Evolutionary conservation across 2,329 filamentous ascomycete genomes (phyloP), one percentile per base, ranked within the genome.

Genomic region (Microthyrium microscopicum): DNA sequence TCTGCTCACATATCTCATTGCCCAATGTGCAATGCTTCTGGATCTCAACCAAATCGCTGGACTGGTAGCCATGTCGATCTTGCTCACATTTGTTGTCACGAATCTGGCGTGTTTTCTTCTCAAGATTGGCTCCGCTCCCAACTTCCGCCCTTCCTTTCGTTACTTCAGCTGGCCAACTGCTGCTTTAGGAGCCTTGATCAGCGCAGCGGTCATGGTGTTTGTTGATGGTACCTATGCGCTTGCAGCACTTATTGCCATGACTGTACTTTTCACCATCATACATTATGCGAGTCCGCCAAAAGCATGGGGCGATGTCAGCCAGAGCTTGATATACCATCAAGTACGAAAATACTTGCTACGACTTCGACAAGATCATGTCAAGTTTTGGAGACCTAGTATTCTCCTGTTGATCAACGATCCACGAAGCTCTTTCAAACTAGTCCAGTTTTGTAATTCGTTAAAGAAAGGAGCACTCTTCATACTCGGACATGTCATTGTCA

Each of bases 371-470:
- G 83, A 92, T 45, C 83, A 92, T 49, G 84, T 92, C 53, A 92
- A 92, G 47, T 92, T 91, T 50, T 92, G 84, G 83, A 68, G 83
- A 33, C 83, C 83, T 1, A 83, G 91, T 42, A 85, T 92, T 27
- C 68, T 92, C 30, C 63, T 92, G 0, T 69, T 92, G 34, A 72
- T 89, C 41, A 89, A 87, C 48, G 72, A 89, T 45, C 78, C 82
- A 4, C 68, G 83, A n/a, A 68, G 68, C 5, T 80, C 89, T 49
- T 83, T 79, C 34, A 76, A 80, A 26, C 66, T 92, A 26, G 87
- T 92, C 3, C 80, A 85, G 38, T 92, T 92, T 44, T 92, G 83
- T 55, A 92, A 92, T 51, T 84, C 81, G 0, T 59, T 92, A 50
- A 92, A 92, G 51, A 92, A 92, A 47, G 84, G 83, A 0, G 75